These are phyloP conservation scores for Trichoderma semiorbis DNA, from an alignment of 2,329 filamentous ascomycete species.

Conservation along the genomic window DNA sequence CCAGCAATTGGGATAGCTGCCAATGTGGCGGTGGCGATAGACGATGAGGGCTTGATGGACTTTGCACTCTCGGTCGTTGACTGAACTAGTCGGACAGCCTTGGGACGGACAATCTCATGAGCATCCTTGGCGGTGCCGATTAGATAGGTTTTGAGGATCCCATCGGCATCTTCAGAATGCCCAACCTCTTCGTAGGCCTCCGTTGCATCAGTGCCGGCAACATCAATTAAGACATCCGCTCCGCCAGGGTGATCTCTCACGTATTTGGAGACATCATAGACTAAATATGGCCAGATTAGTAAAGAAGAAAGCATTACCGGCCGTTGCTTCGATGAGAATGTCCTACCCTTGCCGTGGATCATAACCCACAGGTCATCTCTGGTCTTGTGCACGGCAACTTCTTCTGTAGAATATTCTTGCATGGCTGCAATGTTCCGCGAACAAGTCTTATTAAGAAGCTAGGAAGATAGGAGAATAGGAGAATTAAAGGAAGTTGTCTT, in stretches of 20 bases:
- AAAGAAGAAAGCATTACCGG: neutral
- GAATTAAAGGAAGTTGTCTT: no score
- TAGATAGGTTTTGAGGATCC: conserved; percentile 38
- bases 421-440: neutral
- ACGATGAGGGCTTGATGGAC: neutral
- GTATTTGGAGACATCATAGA: conserved; percentile 58
- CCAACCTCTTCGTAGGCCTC: conserved; percentile 81
- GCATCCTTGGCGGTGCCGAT: conserved; percentile 38
- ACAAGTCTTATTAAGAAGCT: neutral
- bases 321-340: no score
- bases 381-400: conserved; percentile 49
- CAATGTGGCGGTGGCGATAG: neutral
- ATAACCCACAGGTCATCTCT: conserved; percentile 51
- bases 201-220: conserved; percentile 73
- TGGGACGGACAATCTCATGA: conserved; percentile 19
- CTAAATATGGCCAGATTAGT: conserved; percentile 30
- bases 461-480: neutral
- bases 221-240: conserved; percentile 72
- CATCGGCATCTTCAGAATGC: conserved; percentile 63
- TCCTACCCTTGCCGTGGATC: conserved; percentile 54
- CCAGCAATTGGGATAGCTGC: neutral
- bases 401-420: conserved; percentile 31
- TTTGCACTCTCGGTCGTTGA: neutral
- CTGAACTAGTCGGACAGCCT: neutral
- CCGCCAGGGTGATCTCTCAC: conserved; percentile 65